Base-by-base conservation (phyloP, 306 rosid species). In the Cucumis sativus region DNA sequence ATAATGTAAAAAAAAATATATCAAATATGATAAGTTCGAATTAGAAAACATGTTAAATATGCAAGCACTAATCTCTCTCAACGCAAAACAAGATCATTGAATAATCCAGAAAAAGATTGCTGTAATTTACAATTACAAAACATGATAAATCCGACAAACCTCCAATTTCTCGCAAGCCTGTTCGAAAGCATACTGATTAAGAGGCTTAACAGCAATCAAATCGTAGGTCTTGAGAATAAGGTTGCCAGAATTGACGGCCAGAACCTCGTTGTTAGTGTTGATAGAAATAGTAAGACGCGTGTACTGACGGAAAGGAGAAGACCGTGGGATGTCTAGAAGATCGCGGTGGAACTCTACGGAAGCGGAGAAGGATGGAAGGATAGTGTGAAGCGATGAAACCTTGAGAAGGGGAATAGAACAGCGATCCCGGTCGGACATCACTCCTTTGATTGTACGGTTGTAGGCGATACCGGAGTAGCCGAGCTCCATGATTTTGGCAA, bases 391-490 rank as follows among this genome's bases (percentile, higher is more conserved):
- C 59, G 93, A 84, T 3, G 96, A 81, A 68, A 92, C 85, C 1
- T 89, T 65, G 21, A 90, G 91, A 13, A 76, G 88, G 9, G 87
- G 56, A 74, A 92, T 90, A 43, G 90, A 80, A 83, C 98, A 95
- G 64, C 93, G 93, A 82, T 95, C 92, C 28, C 71, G 81, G 71
- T 95, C 97, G 51, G 98, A 90, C 96, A 95, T 95, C 6, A 90
- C 87, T 74, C 97, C 97, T 68, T 85, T 89, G 81, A 92, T 90
- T 25, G 87, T 86, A 67, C 92, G 93, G 88, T 89, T 87, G 80
- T 92, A 92, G 57, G 98, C 97, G 69, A 95, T 82, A 43, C 98
- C 97, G 0, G 92, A 82, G 86, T 90, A 92, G 76, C 98, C 98
- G 10, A 95, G 82, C 83, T 92, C 97, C 90, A 95, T 85, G 72